Evolutionary conservation across 2,329 filamentous ascomycete species (phyloP), one percentile per base, ranked within the genome.

Genomic region (Trichoderma brevicompactum): DNA sequence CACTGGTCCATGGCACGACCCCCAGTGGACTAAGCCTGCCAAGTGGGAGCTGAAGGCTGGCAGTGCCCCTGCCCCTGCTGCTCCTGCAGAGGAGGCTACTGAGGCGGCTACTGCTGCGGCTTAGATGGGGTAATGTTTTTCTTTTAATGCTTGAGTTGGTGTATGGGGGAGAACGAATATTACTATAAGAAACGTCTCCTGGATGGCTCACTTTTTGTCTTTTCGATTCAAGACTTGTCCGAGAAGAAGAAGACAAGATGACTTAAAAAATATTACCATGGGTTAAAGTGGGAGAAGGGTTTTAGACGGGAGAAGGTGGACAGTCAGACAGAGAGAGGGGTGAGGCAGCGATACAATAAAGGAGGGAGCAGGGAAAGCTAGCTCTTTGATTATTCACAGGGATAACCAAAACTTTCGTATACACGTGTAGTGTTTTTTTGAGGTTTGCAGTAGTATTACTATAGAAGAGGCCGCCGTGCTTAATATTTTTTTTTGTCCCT

Each of bases 1-100:
- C 77, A 88, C 88, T 68, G 95, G 95, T 60, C 95, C 95, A 61
- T 99, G 95, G 95, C 85, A 85, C 71, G 91, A 94, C 68, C 72
- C 84, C 34, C 77, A 90, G 79, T 94, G 85, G 83, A 80, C 85
- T 62, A 87, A 81, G 74, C 84, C 89, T 59, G 80, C 87, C 69
- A 88, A 89, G 82, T 89, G 88, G 83, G 82, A 85, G 75, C 81
- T 82, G 78, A 80, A 82, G 68, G 71, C 73, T 44, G 75, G 75
- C 49, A 7, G 19, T 32, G 44, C 69, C 48, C 73, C 76, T 34
- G 72, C 70, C 34, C 66, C 69, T 15, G 70, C 75, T 61, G 73
- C 70, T 6, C 75, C 72, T 17, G 75, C 75, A 3, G 73, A 74
- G 8, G 75, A 71, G 17, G 70, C 74, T 10, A 76, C 70, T 19